phyloP scores from a whole-genome alignment of 2,329 filamentous ascomycete genomes.

The Fusarium penzigii region DNA sequence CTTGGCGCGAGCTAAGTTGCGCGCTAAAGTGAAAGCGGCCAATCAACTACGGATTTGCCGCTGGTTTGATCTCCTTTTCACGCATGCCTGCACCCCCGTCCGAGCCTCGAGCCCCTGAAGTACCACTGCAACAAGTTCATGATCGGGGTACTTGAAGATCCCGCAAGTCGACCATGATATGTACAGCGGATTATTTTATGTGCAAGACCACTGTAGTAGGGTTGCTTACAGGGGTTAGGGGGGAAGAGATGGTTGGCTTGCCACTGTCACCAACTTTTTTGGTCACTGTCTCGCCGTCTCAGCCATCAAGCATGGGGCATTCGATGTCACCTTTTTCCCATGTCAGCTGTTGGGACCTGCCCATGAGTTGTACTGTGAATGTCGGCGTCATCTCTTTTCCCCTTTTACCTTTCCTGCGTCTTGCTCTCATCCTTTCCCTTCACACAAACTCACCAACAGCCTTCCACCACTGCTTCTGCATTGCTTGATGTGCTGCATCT shows the following conservation, averaged over 20 bases:
- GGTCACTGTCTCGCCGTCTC: not conserved
- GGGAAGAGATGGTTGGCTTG: not conserved
- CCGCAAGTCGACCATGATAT: conserved; percentile 6
- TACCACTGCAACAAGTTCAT: conserved; percentile 35
- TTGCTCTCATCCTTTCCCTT: conserved; percentile 21
- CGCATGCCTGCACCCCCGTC: conserved; percentile 34
- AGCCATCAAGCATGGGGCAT: not conserved
- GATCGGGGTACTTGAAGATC: conserved; percentile 24
- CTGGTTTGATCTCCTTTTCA: conserved; percentile 44
- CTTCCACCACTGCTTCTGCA: conserved; percentile 13
- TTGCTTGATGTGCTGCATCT: conserved; percentile 3
- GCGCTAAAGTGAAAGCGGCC: conserved; percentile 37
- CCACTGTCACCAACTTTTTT: not conserved
- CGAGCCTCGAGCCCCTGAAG: conserved; percentile 41
- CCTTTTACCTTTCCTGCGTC: conserved; percentile 25
- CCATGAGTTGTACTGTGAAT: not conserved
- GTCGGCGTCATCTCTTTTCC: conserved; percentile 21
- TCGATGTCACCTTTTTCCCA: not conserved
- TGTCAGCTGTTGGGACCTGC: no score
- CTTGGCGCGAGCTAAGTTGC: conserved; percentile 39
- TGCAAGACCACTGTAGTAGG: not conserved
- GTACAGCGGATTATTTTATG: conserved; percentile 1
- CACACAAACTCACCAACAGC: conserved; percentile 22
- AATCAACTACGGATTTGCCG: conserved; percentile 37
- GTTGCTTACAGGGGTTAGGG: not conserved